Percentiles rank a stretch among this genome's conserved stretches.
These are phyloP conservation scores for Pisolithus orientalis DNA, from an alignment of 768 basidiomycete species.

Conservation along the genomic window DNA sequence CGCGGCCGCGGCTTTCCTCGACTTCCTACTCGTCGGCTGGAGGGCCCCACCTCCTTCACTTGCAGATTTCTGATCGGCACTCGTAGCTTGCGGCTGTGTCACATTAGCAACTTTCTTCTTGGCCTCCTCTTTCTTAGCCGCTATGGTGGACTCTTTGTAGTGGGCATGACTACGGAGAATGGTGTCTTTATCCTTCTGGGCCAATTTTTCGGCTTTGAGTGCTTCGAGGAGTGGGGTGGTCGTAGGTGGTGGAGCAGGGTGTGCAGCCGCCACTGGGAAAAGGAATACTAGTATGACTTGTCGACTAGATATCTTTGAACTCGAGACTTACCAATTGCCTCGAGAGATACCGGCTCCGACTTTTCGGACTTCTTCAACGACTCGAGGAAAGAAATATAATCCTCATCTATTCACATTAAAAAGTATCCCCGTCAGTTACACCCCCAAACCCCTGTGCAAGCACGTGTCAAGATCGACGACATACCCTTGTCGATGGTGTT, in stretches of 20 bases:
- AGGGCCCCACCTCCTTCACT: slow-evolving; percentile 17
- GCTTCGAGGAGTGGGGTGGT: slow-evolving; percentile 92
- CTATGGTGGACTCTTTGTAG: slow-evolving; percentile 46
- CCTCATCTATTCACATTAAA: slow-evolving; percentile 50
- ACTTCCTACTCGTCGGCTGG: slow-evolving; percentile 29
- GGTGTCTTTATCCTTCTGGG: slow-evolving; percentile 65
- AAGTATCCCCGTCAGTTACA: too few relatives aligned
- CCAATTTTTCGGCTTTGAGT: slow-evolving; percentile 69
- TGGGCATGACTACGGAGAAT: slow-evolving; percentile 69
- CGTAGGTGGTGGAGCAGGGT: slow-evolving; percentile 57
- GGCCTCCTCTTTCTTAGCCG: slow-evolving; percentile 33
- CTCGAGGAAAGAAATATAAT: slow-evolving; percentile 77
- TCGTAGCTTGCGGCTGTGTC: not conserved
- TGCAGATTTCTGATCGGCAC: slow-evolving; percentile 28
- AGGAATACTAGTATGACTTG: not conserved
- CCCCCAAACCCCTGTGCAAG: too few relatives aligned
- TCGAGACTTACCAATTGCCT: slow-evolving; percentile 48
- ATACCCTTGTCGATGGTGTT: slow-evolving; percentile 88
- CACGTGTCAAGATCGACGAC: not conserved
- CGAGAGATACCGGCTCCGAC: slow-evolving; percentile 59
- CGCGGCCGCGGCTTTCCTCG: slow-evolving; percentile 24
- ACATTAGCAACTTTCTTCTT: slow-evolving; percentile 28
- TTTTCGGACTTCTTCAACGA: slow-evolving; percentile 49
- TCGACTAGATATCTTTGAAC: not conserved
- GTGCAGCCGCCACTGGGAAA: slow-evolving; percentile 54